Evolutionary conservation across 108 stramenopile genomes (phyloP).

Genomic region (Ochromonas danica): DNA sequence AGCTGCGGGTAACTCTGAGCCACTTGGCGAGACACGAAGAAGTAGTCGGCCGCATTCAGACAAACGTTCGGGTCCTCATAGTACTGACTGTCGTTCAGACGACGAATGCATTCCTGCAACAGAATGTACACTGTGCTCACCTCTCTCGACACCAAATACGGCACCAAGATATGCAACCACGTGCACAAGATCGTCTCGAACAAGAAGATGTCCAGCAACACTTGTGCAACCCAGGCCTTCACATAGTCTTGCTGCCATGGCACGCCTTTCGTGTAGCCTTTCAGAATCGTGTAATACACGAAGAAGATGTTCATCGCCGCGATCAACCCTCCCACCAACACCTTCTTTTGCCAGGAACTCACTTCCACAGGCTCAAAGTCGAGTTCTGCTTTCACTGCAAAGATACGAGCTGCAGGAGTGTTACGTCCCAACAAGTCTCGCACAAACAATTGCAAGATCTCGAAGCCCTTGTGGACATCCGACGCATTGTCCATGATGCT

Average conservation of each 20-base stretch:
- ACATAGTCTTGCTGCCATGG: not conserved
- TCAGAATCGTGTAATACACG: not conserved
- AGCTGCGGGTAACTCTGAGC: not conserved
- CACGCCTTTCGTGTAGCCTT: not conserved
- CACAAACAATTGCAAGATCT: not conserved
- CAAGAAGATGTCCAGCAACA: not conserved
- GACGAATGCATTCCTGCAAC: no score
- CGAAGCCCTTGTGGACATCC: not conserved
- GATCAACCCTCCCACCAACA: no score
- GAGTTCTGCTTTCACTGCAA: not conserved
- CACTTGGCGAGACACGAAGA: not conserved
- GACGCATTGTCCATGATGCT: not conserved
- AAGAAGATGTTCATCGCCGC: constrained; percentile 1
- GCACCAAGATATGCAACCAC: not conserved
- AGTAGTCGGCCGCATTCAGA: not conserved
- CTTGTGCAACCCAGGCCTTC: not conserved
- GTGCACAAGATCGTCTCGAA: not conserved
- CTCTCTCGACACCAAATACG: not conserved
- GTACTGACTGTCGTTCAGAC: no score
- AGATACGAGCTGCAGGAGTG: not conserved
- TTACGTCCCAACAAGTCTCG: not conserved
- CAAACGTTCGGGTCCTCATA: not conserved
- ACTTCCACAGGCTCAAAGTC: not conserved
- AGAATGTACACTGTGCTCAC: no score
- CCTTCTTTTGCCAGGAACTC: not conserved